Conservation (phyloP, 164 flowering plant genomes). For the Macadamia tetraphylla region DNA sequence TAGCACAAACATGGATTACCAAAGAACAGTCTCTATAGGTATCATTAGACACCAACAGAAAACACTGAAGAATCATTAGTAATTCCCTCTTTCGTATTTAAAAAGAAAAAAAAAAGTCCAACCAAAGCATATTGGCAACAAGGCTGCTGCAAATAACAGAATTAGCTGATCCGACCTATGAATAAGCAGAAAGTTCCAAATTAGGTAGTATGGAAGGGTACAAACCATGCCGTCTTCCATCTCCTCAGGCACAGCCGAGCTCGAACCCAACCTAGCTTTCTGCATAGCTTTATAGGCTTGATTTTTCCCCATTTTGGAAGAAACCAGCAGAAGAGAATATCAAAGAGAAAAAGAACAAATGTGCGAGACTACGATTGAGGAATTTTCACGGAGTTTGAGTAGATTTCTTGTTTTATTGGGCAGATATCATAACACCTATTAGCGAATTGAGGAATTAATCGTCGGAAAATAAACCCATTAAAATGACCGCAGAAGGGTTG, state of each 20-base stretch:
- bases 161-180: background rate
- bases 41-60: too few relatives aligned
- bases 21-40: too few relatives aligned
- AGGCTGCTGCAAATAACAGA: too few relatives aligned
- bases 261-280: conserved; percentile 71
- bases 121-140: too few relatives aligned
- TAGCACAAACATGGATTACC: too few relatives aligned
- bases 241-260: conserved; percentile 77
- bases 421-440: background rate
- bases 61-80: too few relatives aligned
- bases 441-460: background rate
- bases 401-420: background rate
- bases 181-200: background rate
- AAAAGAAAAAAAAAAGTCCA: too few relatives aligned
- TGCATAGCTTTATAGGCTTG: conserved; percentile 99
- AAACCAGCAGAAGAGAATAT: conserved; percentile 1
- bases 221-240: conserved; percentile 98
- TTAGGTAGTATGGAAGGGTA: conserved; percentile 67
- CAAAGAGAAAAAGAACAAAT: conserved; percentile 1
- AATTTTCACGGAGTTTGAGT: background rate
- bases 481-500: background rate
- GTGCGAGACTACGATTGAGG: background rate
- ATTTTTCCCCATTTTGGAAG: conserved; percentile 81
- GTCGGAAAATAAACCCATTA: background rate
- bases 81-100: too few relatives aligned